phyloP scores from a whole-genome alignment of 257 asterid species.

The Solanum pimpinellifolium region DNA sequence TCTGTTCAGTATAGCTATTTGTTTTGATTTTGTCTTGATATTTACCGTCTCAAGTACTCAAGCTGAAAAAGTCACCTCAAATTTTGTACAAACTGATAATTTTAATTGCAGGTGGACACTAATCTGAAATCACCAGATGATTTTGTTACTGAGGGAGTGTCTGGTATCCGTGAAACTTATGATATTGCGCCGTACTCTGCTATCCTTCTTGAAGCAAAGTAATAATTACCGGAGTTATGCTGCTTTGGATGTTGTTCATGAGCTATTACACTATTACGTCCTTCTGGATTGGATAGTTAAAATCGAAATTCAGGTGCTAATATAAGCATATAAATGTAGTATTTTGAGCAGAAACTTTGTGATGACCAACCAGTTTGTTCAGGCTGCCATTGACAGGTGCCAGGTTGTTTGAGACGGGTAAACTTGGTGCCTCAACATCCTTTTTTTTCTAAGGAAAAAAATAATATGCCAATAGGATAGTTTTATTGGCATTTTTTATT shows the following conservation, averaged over 20 bases:
- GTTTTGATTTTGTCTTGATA: neutral
- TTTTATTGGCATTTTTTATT: too few relatives aligned
- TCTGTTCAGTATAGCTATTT: neutral
- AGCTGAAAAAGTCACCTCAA: neutral
- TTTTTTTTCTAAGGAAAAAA: neutral
- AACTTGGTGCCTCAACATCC: neutral
- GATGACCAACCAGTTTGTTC: neutral
- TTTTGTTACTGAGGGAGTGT: conserved; percentile 50
- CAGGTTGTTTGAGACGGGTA: neutral
- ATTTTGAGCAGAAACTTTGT: neutral
- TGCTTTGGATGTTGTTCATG: neutral
- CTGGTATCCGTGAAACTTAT: conserved; percentile 43
- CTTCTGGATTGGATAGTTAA: neutral
- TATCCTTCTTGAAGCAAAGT: conserved; percentile 67
- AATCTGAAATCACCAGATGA: conserved; percentile 72
- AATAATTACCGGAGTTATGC: conserved; percentile 2
- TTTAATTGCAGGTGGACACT: conserved; percentile 67
- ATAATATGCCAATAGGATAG: neutral
- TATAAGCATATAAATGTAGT: neutral
- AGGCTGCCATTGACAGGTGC: neutral
- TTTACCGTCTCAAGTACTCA: neutral
- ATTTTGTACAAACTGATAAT: neutral
- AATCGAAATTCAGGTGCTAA: neutral
- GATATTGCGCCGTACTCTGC: conserved; percentile 68
- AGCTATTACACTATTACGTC: neutral